Conservation (phyloP, 352 stramenopile species). For the Pythium aristosporum region DNA sequence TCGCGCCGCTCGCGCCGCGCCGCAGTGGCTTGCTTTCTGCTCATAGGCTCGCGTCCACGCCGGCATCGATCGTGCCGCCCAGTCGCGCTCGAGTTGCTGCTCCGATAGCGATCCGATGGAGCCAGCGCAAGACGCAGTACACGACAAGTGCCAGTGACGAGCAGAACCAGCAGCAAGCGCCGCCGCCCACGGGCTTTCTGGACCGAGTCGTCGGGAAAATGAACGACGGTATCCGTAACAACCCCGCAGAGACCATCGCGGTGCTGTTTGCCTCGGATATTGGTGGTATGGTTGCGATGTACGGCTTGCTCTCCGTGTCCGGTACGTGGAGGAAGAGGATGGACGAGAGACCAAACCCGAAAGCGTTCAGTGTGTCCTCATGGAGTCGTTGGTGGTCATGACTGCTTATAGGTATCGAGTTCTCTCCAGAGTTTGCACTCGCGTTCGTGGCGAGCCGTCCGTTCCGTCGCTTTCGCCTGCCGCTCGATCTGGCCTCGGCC, state of each 20-base stretch:
- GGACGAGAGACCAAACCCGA: background rate
- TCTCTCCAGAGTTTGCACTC: conserved; percentile 85
- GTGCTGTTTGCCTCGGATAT: conserved; percentile 85
- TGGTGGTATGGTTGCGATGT: conserved; percentile 75
- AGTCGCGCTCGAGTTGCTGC: background rate
- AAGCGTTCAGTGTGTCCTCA: background rate
- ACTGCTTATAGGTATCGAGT: conserved; percentile 21
- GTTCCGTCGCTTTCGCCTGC: conserved; percentile 77
- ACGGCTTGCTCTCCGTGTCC: conserved; percentile 61
- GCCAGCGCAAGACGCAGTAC: conserved; percentile 13
- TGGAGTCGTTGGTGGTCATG: background rate
- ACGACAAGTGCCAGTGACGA: conserved; percentile 14
- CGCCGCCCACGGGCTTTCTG: conserved; percentile 34
- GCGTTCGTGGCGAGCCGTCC: conserved; percentile 82
- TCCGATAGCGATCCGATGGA: background rate
- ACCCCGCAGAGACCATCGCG: conserved; percentile 72
- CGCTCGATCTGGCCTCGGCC: conserved; percentile 68
- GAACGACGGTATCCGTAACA: conserved; percentile 72
- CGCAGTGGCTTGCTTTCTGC: background rate
- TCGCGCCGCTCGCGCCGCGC: conserved; percentile 4
- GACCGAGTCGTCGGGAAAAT: conserved; percentile 71
- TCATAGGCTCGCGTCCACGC: conserved; percentile 1
- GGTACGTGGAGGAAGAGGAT: conserved; percentile 26
- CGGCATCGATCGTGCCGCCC: background rate
- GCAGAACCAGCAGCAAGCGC: background rate